Percentiles rank a stretch among this genome's conserved stretches.
phyloP scores from a whole-genome alignment of 352 stramenopile species.

The Blastocystis sp. region DNA sequence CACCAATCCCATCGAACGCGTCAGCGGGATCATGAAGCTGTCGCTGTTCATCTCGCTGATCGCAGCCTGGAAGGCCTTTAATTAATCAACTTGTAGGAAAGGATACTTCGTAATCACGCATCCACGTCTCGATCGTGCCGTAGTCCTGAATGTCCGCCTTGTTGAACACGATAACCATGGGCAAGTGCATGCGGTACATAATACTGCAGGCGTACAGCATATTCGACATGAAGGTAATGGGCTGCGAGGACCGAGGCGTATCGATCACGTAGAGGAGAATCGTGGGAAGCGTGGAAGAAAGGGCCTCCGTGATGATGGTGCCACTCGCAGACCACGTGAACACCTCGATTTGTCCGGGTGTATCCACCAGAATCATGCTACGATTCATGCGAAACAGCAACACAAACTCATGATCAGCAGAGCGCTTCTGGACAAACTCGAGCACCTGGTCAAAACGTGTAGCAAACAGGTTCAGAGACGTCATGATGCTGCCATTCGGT shows the following conservation, averaged over 20 bases:
- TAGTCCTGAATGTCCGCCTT: constrained; percentile 91
- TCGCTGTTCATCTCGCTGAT: constrained; percentile 77
- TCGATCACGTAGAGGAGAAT: constrained; percentile 95
- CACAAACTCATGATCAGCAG: constrained; percentile 71
- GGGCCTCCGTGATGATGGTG: constrained; percentile 92
- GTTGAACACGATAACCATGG: constrained; percentile 95
- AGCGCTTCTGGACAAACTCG: constrained; percentile 42
- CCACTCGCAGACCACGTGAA: constrained; percentile 98
- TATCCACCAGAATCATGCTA: constrained; percentile 87
- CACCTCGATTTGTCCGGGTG: constrained; percentile 96
- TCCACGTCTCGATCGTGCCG: constrained; percentile 93
- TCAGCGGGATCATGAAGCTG: constrained; percentile 86
- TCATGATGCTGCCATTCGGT: constrained; percentile 97
- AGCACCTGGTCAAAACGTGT: constrained; percentile 98
- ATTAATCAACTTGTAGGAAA: background rate
- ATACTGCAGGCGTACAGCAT: constrained; percentile 92
- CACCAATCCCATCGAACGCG: constrained; percentile 78
- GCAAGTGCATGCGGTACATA: constrained; percentile 93
- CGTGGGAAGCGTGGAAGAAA: constrained; percentile 92
- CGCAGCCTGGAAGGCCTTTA: constrained; percentile 88
- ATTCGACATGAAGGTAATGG: constrained; percentile 99
- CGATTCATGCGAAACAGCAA: constrained; percentile 4
- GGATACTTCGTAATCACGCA: constrained; percentile 88
- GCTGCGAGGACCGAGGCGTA: constrained; percentile 88
- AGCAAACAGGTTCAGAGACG: constrained; percentile 95